Evolutionary conservation across 805 yeast species (phyloP), one percentile per base, ranked within the genome.

Genomic region (Suhomyces vadensis): DNA sequence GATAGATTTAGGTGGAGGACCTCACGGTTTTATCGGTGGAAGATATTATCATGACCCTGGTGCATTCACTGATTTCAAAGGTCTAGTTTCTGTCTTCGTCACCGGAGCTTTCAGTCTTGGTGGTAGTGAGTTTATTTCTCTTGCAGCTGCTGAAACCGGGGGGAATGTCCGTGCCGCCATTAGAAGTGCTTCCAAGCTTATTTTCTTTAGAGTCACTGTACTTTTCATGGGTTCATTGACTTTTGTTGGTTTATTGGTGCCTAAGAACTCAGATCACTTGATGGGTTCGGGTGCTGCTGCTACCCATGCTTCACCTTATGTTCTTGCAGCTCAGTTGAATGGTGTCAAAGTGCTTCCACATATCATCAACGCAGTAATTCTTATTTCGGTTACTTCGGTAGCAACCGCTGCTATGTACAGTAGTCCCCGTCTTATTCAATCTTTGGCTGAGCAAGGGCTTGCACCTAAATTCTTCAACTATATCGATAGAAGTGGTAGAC

Each of bases 171-270:
- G 52, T 41, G 42, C 46, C 53, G 49, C 63, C 56, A 23, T 50
- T 52, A 45, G 35, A 25, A 41, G 46, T 33, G 64, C 65, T 26
- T 55, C 58, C 39, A 53, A 62, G 36, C 58, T 60, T 42, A 62
- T 62, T 37, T 59, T 60, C 45, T 55, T 51, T 48, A 56, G 62
- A 37, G 50, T 62, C 19, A 50, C 59, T 19, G 44, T 62, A 38
- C 56, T 62, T 47, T 62, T 60, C 52, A 50, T 61, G 53, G 65
- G 66, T 13, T 48, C 65, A 6, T 53, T 62, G 50, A 10, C 43
- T 11, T 48, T 62, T 24, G 66, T 62, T 35, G 74, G 74, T 4
- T 62, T 69, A 44, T 60, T 69, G 46, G 75, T 69, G 26, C 75
- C 75, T 6, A 50, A 60, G 40, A 57, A 48, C 48, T 61, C 68